phyloP scores from a whole-genome alignment of 2,329 filamentous ascomycete genomes.

The Talaromyces pinophilus region DNA sequence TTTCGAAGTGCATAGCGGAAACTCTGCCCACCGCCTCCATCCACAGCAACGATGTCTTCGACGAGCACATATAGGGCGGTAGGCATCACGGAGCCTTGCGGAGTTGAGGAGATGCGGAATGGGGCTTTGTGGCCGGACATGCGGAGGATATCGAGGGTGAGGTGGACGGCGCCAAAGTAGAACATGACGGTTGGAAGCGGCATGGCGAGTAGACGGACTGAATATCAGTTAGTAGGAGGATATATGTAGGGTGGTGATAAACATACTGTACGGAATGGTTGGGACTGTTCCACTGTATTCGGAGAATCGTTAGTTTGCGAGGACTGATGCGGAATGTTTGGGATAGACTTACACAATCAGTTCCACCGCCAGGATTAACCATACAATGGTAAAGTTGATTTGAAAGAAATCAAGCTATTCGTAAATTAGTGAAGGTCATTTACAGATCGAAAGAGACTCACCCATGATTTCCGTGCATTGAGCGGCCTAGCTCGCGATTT shows the following conservation, averaged over 20 bases:
- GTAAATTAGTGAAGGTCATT: not conserved
- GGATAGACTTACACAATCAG: constrained; percentile 42
- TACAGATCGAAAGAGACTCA: constrained; percentile 26
- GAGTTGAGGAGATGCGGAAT: constrained; percentile 65
- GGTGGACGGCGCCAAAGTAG: constrained; percentile 47
- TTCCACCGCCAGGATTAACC: constrained; percentile 46
- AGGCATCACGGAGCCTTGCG: constrained; percentile 59
- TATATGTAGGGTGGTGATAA: not conserved
- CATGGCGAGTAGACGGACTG: constrained; percentile 48
- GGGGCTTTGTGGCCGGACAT: constrained; percentile 52
- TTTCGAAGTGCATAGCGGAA: constrained; percentile 55
- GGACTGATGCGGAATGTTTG: not conserved
- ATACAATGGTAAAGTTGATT: constrained; percentile 49
- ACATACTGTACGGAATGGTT: constrained; percentile 42
- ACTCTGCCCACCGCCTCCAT: constrained; percentile 60
- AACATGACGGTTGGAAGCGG: constrained; percentile 50
- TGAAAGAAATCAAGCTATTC: constrained; percentile 49
- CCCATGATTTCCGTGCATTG: constrained; percentile 48
- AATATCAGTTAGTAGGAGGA: constrained; percentile 8
- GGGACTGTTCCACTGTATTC: constrained; percentile 44
- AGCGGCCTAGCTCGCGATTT: constrained; percentile 41
- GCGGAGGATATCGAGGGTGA: constrained; percentile 46
- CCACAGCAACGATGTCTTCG: constrained; percentile 68
- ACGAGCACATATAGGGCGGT: constrained; percentile 66
- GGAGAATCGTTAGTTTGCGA: not conserved